Percentiles rank a stretch among this genome's conserved stretches.
phyloP scores from a whole-genome alignment of 2,329 filamentous ascomycete genomes.

The Xylariaceae sp. region DNA sequence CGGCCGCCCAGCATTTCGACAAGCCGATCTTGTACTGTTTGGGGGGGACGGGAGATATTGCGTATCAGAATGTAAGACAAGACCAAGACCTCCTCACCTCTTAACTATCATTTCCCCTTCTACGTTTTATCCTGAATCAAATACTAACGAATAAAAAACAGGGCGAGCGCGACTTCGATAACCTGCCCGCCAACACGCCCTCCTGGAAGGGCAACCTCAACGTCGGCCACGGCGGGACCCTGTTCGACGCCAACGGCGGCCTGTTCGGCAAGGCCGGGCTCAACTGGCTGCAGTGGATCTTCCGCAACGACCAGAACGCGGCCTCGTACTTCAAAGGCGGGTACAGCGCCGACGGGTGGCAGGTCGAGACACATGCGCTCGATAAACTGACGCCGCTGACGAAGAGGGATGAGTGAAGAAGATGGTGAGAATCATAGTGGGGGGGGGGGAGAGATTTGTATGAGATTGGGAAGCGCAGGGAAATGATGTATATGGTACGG shows the following conservation, averaged over 20 bases:
- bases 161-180: conserved; percentile 18
- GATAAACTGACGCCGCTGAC: neutral
- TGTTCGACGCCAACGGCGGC: conserved; percentile 17
- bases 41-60: conserved; percentile 15
- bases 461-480: too few relatives aligned
- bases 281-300: conserved; percentile 10
- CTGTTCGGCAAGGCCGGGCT: conserved; percentile 14
- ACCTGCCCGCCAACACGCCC: conserved; percentile 13
- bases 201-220: conserved; percentile 19
- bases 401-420: neutral
- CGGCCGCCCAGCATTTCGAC: conserved; percentile 9
- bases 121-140: too few relatives aligned
- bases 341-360: conserved; percentile 7
- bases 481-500: too few relatives aligned
- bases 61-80: conserved; percentile 19
- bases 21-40: conserved; percentile 19
- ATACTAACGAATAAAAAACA: too few relatives aligned
- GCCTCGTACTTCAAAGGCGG: conserved; percentile 6
- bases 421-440: too few relatives aligned
- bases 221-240: conserved; percentile 20
- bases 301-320: conserved; percentile 2
- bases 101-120: neutral
- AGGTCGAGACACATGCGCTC: conserved; percentile 1
- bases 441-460: too few relatives aligned
- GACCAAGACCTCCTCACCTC: too few relatives aligned